Base-by-base conservation (phyloP, 2,329 filamentous ascomycete species). In the Karstenula rhodostoma region DNA sequence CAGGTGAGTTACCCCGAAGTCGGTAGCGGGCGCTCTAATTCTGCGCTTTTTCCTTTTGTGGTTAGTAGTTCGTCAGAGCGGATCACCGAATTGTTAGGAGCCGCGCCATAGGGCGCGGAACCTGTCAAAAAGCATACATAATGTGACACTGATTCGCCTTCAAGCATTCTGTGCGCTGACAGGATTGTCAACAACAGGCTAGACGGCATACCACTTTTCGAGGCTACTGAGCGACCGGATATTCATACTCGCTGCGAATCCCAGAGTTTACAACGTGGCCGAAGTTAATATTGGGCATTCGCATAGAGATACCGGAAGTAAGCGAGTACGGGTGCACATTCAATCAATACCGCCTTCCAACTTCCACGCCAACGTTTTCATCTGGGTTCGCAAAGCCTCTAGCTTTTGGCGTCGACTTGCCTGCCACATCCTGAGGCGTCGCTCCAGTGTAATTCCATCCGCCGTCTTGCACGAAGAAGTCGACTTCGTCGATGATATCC, bases 401-500 rank as follows among this genome's bases (percentile, higher is more conserved):
- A 15, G 77, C 77, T 37, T 70, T 69, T 15, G 75, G 76, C n/a
- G 75, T 75, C 4, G 75, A 70, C 52, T 74, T 76, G 33, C 73
- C 73, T 8, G 68, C 70, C 42, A 73, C 68, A 43, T 75, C 67
- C 58, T 74, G 70, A 8, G 68, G 66, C 33, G 70, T 58, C 47
- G 76, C 77, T n/a, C 75, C 76, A 57, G 71, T 74, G 67, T 78
- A 79, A 48, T 75, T 71, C 70, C 77, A 81, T 7, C 80, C 82
- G 6, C 81, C 82, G 65, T 93, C 91, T 73, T 91, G 87, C 77
- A 89, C 84, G 89, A 88, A 96, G 80, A 92, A 95, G 80, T 96
- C 93, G 51, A 96, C 91, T 79, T 99, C 95, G 73, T 99, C 95
- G 33, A 98, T 85, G 56, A 99, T 86, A 77, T 99, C 95, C 76